Evolutionary conservation across 352 stramenopile species (phyloP).

Genomic region (Blastocystis sp.): DNA sequence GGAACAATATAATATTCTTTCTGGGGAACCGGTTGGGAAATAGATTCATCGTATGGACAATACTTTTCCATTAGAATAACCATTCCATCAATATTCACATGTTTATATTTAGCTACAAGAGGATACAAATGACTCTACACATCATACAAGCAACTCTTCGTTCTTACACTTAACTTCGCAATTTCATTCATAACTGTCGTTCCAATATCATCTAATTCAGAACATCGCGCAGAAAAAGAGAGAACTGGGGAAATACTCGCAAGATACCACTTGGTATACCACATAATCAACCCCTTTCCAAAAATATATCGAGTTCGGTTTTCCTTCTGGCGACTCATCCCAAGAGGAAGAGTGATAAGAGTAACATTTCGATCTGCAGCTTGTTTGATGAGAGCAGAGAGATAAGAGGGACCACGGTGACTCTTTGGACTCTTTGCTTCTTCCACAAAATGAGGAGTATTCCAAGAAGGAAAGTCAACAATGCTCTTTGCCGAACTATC

Average conservation of each 20-base stretch:
- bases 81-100: background rate
- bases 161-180: background rate
- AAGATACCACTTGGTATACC: constrained; percentile 42
- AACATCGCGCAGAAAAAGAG: constrained; percentile 2
- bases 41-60: background rate
- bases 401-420: background rate
- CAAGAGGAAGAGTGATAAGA: constrained; percentile 42
- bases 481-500: constrained; percentile 42
- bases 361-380: background rate
- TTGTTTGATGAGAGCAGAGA: constrained; percentile 9
- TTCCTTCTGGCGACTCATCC: constrained; percentile 45
- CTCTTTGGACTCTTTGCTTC: background rate
- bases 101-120: constrained; percentile 34
- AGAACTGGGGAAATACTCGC: background rate
- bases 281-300: constrained; percentile 50
- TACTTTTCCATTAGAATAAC: constrained; percentile 47
- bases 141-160: background rate
- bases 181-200: background rate
- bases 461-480: constrained; percentile 45
- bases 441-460: constrained; percentile 21
- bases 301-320: constrained; percentile 45
- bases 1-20: constrained; percentile 50
- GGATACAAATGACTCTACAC: constrained; percentile 46
- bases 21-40: background rate
- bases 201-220: background rate